Percentiles rank a stretch among this genome's conserved stretches.
Evolutionary conservation across 768 basidiomycete genomes (phyloP).

Genomic region (Psilocybe sp.): DNA sequence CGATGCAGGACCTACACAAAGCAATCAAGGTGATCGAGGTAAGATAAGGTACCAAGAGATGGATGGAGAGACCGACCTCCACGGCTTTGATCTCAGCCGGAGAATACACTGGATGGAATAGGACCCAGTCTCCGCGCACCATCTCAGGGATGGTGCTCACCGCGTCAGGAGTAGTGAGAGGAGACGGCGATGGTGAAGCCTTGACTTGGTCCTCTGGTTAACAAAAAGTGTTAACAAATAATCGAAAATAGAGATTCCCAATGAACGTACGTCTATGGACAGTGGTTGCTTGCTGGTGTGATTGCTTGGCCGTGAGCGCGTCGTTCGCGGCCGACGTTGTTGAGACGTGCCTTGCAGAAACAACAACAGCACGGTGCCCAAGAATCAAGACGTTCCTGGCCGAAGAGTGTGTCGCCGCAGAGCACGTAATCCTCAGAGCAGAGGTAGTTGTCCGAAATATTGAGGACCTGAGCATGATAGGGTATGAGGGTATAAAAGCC

Average conservation of each 20-base stretch:
- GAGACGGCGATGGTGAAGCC: slow-evolving; percentile 14
- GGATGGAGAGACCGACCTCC: slow-evolving; percentile 37
- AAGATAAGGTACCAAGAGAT: not conserved
- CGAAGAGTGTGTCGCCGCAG: too few species aligned
- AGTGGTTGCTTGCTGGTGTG: slow-evolving; percentile 13
- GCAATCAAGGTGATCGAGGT: not conserved
- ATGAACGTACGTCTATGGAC: slow-evolving; percentile 16
- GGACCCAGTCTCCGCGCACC: slow-evolving; percentile 80
- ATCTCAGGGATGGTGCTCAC: slow-evolving; percentile 54
- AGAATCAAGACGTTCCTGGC: not conserved
- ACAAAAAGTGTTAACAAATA: not conserved
- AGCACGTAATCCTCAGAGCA: not conserved
- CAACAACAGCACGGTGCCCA: not conserved
- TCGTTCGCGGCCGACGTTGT: slow-evolving; percentile 1
- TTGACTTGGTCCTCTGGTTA: slow-evolving; percentile 13
- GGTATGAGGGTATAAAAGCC: too few species aligned
- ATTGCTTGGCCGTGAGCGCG: slow-evolving; percentile 11
- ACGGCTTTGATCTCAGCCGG: slow-evolving; percentile 69
- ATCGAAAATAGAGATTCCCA: not conserved
- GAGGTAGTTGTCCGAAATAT: not conserved
- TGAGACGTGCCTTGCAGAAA: slow-evolving; percentile 2
- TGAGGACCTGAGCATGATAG: too few species aligned
- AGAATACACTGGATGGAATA: slow-evolving; percentile 92
- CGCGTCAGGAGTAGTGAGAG: slow-evolving; percentile 40
- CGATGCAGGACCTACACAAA: slow-evolving; percentile 63